These are phyloP conservation scores for Xylariaceae sp. DNA, from an alignment of 2,329 filamentous ascomycete species.

Conservation along the genomic window DNA sequence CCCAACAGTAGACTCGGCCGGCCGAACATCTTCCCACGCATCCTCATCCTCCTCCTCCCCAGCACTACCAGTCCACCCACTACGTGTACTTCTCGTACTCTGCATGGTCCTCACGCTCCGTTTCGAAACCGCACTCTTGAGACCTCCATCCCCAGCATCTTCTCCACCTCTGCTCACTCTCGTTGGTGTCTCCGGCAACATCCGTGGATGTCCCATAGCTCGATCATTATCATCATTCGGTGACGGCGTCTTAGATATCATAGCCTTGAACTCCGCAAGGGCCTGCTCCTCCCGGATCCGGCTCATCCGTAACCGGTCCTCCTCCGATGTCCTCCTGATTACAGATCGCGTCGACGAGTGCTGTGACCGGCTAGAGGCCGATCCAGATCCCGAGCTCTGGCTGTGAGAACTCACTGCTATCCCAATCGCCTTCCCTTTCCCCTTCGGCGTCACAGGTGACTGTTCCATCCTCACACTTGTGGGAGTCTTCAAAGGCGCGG, in stretches of 20 bases:
- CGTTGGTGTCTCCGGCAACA: slow-evolving; percentile 23
- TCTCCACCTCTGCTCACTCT: slow-evolving; percentile 11
- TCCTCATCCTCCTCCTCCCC: slow-evolving; percentile 27
- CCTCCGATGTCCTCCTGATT: slow-evolving; percentile 16
- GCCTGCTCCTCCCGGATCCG: slow-evolving; percentile 17
- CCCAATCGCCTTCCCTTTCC: slow-evolving; percentile 14
- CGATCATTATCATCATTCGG: slow-evolving; percentile 11
- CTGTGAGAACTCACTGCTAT: slow-evolving; percentile 5
- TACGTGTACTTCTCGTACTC: slow-evolving; percentile 20
- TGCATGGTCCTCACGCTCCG: slow-evolving; percentile 20
- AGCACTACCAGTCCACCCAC: slow-evolving; percentile 16
- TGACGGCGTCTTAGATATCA: slow-evolving; percentile 20
- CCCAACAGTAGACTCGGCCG: slow-evolving; percentile 23
- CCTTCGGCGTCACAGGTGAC: slow-evolving; percentile 10
- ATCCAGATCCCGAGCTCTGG: slow-evolving; percentile 11
- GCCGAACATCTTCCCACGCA: slow-evolving; percentile 29
- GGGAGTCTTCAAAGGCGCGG: slow-evolving; percentile 4
- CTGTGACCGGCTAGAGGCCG: slow-evolving; percentile 10
- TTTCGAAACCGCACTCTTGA: slow-evolving; percentile 17
- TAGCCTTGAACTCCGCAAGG: slow-evolving; percentile 12
- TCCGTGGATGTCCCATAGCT: slow-evolving; percentile 10
- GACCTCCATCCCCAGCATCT: slow-evolving; percentile 14
- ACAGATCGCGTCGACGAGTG: slow-evolving; percentile 17
- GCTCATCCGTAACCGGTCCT: slow-evolving; percentile 17
- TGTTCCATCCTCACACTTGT: neutral